Percentiles rank a stretch among this genome's conserved stretches.
phyloP scores from a whole-genome alignment of 129 eudicot species.

The Smallanthus sonchifolius region DNA sequence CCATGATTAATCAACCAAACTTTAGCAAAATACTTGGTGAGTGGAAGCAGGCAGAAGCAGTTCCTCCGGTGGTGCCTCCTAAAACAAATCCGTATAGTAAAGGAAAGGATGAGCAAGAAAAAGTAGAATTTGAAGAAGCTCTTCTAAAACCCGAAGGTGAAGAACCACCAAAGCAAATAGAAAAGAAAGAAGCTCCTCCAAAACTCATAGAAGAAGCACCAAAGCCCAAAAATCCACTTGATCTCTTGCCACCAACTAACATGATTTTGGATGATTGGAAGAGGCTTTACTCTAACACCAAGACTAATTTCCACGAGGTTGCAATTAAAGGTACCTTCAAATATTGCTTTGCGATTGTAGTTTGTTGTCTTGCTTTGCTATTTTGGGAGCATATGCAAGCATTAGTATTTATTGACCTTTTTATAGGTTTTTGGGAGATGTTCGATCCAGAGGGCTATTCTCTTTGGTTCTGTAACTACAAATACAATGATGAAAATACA shows the following conservation, averaged over 20 bases:
- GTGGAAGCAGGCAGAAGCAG: neutral
- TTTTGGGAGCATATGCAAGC: neutral
- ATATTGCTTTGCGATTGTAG: neutral
- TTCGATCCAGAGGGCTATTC: constrained; percentile 93
- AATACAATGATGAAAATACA: constrained; percentile 70
- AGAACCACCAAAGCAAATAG: constrained; percentile 22
- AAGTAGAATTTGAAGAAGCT: constrained; percentile 20
- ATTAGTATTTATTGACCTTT: neutral
- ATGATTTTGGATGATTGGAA: constrained; percentile 98
- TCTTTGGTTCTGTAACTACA: constrained; percentile 87
- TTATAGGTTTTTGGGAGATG: constrained; percentile 91
- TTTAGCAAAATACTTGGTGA: constrained; percentile 4
- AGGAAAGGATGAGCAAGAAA: constrained; percentile 37
- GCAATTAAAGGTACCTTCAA: constrained; percentile 72
- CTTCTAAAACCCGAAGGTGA: constrained; percentile 26
- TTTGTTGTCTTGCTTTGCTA: neutral
- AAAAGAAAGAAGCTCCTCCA: constrained; percentile 26
- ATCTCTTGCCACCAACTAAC: constrained; percentile 79
- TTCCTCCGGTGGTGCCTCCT: neutral
- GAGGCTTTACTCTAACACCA: constrained; percentile 91
- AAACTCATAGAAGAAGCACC: constrained; percentile 57
- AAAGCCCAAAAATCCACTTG: constrained; percentile 83
- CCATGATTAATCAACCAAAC: constrained; percentile 13
- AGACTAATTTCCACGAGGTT: constrained; percentile 87
- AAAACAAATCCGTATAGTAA: constrained; percentile 31